Evolutionary conservation across 768 basidiomycete species (phyloP).

Genomic region (Chalciporus sphaerocephalus): DNA sequence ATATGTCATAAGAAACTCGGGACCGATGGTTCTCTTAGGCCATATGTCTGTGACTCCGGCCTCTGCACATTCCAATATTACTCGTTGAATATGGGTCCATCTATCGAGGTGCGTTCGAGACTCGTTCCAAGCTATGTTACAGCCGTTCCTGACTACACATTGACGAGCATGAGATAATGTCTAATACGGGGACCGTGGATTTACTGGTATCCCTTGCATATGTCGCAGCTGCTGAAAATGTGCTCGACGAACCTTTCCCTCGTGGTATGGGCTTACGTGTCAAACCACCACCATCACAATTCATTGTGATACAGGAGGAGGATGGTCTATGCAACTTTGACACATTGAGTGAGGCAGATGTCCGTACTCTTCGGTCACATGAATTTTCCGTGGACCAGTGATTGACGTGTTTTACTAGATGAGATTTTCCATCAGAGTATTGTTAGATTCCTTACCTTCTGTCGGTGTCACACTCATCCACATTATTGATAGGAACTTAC

Average conservation of each 20-base stretch:
- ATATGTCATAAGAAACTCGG: conserved; percentile 63
- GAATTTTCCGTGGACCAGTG: background rate
- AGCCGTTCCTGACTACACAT: background rate
- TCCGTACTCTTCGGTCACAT: conserved; percentile 20
- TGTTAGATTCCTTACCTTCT: conserved; percentile 47
- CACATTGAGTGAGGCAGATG: conserved; percentile 35
- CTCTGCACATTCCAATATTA: conserved; percentile 72
- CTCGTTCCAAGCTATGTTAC: background rate
- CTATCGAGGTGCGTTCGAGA: conserved; percentile 51
- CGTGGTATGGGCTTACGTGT: conserved; percentile 59
- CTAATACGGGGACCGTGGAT: conserved; percentile 61
- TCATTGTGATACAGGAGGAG: background rate
- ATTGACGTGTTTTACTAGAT: conserved; percentile 34
- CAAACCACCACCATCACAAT: conserved; percentile 14
- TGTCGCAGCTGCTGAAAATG: conserved; percentile 48
- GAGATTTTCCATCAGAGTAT: conserved; percentile 39
- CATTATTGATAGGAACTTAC: background rate
- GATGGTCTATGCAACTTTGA: conserved; percentile 55
- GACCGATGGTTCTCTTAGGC: conserved; percentile 58
- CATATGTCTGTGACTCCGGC: conserved; percentile 64
- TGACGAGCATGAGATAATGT: conserved; percentile 62
- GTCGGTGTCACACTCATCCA: conserved; percentile 27
- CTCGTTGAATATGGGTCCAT: conserved; percentile 57
- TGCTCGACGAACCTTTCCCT: conserved; percentile 55
- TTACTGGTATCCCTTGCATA: conserved; percentile 64